A percentile compares a stretch with the other conserved stretches of the same genome.
Conservation (phyloP, 495 filamentous ascomycete species). For the Astrocystis sublimbata region DNA sequence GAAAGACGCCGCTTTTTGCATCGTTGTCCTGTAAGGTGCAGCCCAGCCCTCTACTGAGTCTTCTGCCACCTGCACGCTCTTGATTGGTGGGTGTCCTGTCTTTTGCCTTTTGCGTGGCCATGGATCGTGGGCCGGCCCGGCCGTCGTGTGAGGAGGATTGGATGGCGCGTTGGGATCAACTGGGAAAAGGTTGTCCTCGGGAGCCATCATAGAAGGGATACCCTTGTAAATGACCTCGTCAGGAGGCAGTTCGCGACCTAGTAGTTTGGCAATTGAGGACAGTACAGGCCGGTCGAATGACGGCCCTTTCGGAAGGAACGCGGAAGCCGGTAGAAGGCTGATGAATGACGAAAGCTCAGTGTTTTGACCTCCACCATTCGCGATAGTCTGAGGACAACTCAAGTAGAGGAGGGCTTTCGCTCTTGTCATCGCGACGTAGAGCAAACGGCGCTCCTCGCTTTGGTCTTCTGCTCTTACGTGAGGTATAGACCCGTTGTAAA, state of each 20-base stretch:
- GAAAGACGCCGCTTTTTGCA: constrained; percentile 45
- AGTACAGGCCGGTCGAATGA: constrained; percentile 46
- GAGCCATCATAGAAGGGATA: constrained; percentile 42
- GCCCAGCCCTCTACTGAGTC: constrained; percentile 32
- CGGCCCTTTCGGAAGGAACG: constrained; percentile 45
- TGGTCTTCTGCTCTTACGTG: constrained; percentile 89
- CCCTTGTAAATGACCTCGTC: constrained; percentile 41
- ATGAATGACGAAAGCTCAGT: constrained; percentile 46
- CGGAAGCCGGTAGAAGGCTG: constrained; percentile 29
- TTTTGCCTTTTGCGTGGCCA: constrained; percentile 34
- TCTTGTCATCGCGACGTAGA: constrained; percentile 98
- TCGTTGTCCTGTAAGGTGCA: constrained; percentile 45
- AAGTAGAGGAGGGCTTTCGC: constrained; percentile 90
- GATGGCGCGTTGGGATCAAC: constrained; percentile 37
- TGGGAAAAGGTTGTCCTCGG: constrained; percentile 45
- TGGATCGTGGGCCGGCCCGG: constrained; percentile 9
- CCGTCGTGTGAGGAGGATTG: neutral
- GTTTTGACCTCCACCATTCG: constrained; percentile 33
- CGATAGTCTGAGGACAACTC: constrained; percentile 64
- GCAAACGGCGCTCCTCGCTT: constrained; percentile 84
- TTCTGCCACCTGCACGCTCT: constrained; percentile 25
- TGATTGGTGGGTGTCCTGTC: constrained; percentile 19
- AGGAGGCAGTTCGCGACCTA: constrained; percentile 41
- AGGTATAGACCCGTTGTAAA: constrained; percentile 90
- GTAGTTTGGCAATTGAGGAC: constrained; percentile 41